These are phyloP conservation scores for Hyaloperonospora brassicae DNA, from an alignment of 352 stramenopile genomes.

Conservation along the genomic window DNA sequence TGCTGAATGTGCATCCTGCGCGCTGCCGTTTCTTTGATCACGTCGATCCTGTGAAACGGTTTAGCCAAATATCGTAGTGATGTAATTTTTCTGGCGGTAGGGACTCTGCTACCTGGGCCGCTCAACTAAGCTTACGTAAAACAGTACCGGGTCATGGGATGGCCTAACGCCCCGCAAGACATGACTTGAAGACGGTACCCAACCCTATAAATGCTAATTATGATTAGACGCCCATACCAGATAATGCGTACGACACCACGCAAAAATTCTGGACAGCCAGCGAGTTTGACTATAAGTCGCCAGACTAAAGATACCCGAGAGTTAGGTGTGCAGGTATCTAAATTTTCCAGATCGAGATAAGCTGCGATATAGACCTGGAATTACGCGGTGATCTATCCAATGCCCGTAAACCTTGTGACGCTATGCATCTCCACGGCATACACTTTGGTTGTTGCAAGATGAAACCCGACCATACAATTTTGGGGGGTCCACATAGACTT, in stretches of 20 bases:
- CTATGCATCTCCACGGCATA: background rate
- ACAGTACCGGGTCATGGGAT: too few relatives aligned
- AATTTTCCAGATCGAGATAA: background rate
- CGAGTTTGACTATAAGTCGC: background rate
- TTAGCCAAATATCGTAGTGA: too few relatives aligned
- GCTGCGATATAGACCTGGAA: background rate
- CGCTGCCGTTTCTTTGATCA: too few relatives aligned
- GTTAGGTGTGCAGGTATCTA: slow-evolving; percentile 4
- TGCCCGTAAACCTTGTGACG: background rate
- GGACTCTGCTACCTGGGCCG: too few relatives aligned
- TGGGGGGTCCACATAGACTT: background rate
- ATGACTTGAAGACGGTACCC: background rate
- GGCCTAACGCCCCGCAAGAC: background rate
- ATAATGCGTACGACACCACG: too few relatives aligned
- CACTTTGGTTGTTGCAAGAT: background rate
- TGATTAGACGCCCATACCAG: background rate
- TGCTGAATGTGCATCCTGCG: too few relatives aligned
- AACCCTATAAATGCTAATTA: background rate
- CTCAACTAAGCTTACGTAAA: too few relatives aligned
- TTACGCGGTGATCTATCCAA: background rate
- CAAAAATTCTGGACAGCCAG: slow-evolving; percentile 1
- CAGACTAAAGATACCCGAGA: slow-evolving; percentile 1
- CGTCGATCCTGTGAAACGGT: too few relatives aligned
- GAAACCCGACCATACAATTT: too few relatives aligned
- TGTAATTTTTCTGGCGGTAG: too few relatives aligned